These are phyloP conservation scores for Conoideocrella luteorostrata DNA, from an alignment of 2,329 filamentous ascomycete genomes.

Conservation along the genomic window DNA sequence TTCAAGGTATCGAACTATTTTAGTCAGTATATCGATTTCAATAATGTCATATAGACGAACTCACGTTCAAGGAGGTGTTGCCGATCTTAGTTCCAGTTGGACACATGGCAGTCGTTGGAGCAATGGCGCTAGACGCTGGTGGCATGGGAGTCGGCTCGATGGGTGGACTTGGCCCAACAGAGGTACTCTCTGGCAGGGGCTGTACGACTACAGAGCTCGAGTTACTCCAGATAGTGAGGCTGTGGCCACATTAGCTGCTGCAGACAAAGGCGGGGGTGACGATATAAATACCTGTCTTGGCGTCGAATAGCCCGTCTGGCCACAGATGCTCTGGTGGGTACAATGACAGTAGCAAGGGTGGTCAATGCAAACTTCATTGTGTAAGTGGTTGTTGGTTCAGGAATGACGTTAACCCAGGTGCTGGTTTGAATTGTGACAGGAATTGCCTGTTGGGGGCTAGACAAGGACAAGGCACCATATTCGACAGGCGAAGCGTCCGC, in stretches of 20 bases:
- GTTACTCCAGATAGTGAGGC: conserved; percentile 23
- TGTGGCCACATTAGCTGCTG: conserved; percentile 8
- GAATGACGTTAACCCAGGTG: conserved; percentile 33
- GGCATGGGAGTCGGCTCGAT: not conserved
- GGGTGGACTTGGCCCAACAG: not conserved
- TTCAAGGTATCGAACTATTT: conserved; percentile 30
- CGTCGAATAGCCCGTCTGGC: conserved; percentile 20
- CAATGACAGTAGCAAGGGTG: conserved; percentile 28
- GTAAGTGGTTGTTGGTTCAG: conserved; percentile 33
- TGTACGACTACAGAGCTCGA: conserved; percentile 17
- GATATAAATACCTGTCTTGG: conserved; percentile 21
- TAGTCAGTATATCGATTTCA: conserved; percentile 11
- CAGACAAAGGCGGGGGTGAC: not conserved
- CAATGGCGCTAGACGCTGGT: conserved; percentile 6
- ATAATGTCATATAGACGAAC: conserved; percentile 9
- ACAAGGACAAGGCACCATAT: conserved; percentile 20
- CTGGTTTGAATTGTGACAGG: conserved; percentile 24
- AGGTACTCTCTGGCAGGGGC: not conserved
- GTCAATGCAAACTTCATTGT: conserved; percentile 33
- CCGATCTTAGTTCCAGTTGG: conserved; percentile 26
- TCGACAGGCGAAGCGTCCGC: conserved; percentile 11
- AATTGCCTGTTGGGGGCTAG: conserved; percentile 11
- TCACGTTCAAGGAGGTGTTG: conserved; percentile 32
- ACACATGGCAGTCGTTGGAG: conserved; percentile 19
- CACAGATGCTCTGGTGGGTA: conserved; percentile 12